phyloP scores from a whole-genome alignment of 2,329 filamentous ascomycete genomes.

The Alternaria alternata region DNA sequence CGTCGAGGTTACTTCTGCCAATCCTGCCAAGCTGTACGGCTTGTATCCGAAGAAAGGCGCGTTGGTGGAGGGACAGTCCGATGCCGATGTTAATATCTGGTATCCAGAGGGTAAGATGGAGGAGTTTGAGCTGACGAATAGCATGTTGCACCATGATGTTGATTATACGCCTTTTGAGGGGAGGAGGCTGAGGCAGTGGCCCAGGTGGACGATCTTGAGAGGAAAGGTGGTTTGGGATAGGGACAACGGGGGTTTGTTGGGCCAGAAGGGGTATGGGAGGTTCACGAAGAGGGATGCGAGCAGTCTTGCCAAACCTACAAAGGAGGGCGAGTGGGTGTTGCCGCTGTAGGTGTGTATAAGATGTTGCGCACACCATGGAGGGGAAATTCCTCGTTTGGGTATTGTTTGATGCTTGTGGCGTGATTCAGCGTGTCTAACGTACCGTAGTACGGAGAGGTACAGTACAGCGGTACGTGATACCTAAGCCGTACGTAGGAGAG shows the following conservation, averaged over 20 bases:
- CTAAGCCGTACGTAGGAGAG: too few relatives aligned
- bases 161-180: conserved; percentile 72
- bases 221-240: conserved; percentile 67
- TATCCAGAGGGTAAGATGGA: conserved; percentile 50
- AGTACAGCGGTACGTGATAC: too few relatives aligned
- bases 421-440: too few relatives aligned
- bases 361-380: neutral
- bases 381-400: too few relatives aligned
- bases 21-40: conserved; percentile 66
- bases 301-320: conserved; percentile 47
- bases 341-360: conserved; percentile 16
- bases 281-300: conserved; percentile 58
- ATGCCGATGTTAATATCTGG: conserved; percentile 67
- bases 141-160: conserved; percentile 66
- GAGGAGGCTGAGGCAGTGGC: conserved; percentile 65
- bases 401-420: too few relatives aligned
- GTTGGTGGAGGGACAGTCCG: conserved; percentile 58
- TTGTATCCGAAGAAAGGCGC: conserved; percentile 62
- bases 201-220: conserved; percentile 66
- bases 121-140: conserved; percentile 59
- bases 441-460: too few relatives aligned
- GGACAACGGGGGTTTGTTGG: conserved; percentile 61
- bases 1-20: conserved; percentile 64
- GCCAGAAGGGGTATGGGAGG: conserved; percentile 58
- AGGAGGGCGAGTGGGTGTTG: conserved; percentile 33